Evolutionary conservation across 208 protist genomes (phyloP), one percentile per base, ranked within the genome.

Genomic region (Leishmania major): DNA sequence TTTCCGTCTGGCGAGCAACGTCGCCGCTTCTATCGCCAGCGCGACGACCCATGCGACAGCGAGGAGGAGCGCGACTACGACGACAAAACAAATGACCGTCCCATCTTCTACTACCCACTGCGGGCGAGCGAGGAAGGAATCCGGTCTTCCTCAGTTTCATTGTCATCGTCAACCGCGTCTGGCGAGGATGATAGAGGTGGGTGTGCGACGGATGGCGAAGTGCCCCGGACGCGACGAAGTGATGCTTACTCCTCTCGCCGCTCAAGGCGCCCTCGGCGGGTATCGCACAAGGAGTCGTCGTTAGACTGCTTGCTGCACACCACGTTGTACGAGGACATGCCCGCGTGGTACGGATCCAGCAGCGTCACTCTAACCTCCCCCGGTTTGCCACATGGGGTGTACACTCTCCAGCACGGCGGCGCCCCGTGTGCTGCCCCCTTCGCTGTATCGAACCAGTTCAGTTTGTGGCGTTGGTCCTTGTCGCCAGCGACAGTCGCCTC

Each of bases 41-140:
- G 94, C 49, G 94, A 97, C 72, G 94, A 97, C 77, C 91, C 91
- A 4, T 95, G 92, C 83, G 91, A 93, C 64, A 97, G 94, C 84
- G 92, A 96, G 78, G 94, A 97, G 79, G 94, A 97, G 55, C 72
- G 84, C 47, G 91, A 93, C 78, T 90, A 92, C 82, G 89, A 95
- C 75, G 90, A 95, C 82, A 87, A 94, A 57, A 90, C 79, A 1
- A 90, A 85, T 76, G 92, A 95, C 73, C 85, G 90, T 0, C 92
- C 92, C 62, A 81, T 95, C 60, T 90, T 92, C 60, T 88, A 96
- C 76, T 96, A 93, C 79, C 91, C 89, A 22, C 85, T 94, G 43
- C 85, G 84, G 47, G 70, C 69, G 37, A 92, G 89, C 67, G 90
- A 93, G 70, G 90, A 90, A 47, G 85, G 77, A 11, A 75, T 69